These are phyloP conservation scores for Aphanomyces astaci DNA, from an alignment of 352 stramenopile species.

Conservation along the genomic window DNA sequence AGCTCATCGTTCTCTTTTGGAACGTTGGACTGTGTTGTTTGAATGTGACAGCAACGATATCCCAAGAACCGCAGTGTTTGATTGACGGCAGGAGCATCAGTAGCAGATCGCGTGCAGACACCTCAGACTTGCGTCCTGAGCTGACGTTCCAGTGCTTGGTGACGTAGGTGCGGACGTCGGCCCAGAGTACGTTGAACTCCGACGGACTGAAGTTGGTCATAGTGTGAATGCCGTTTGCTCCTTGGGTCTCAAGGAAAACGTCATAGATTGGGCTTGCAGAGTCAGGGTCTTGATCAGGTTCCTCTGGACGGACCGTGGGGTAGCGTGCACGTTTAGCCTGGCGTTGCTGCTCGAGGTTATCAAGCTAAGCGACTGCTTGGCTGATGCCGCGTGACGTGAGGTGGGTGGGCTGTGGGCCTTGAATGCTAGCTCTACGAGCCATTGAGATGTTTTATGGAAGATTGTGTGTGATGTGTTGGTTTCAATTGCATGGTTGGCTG, in stretches of 20 bases:
- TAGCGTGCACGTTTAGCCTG: background rate
- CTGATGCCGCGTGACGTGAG: background rate
- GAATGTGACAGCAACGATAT: background rate
- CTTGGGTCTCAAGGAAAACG: background rate
- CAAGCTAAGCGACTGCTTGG: background rate
- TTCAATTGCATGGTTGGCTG: background rate
- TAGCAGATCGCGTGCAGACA: background rate
- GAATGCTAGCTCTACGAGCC: background rate
- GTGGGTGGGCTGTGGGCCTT: background rate
- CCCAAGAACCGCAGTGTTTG: constrained; percentile 12
- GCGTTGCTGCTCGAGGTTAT: background rate
- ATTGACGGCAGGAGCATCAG: constrained; percentile 2
- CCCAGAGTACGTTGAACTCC: constrained; percentile 14
- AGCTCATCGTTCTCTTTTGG: background rate
- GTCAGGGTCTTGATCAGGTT: background rate
- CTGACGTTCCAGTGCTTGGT: background rate
- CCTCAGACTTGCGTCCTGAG: background rate
- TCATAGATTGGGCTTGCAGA: background rate
- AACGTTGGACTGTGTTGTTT: background rate
- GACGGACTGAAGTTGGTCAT: constrained; percentile 6
- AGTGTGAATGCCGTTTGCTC: background rate
- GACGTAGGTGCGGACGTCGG: background rate
- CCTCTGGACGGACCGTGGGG: background rate
- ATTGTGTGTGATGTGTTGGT: background rate
- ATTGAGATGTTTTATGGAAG: background rate